Conservation (phyloP, 495 filamentous ascomycete genomes). For the Podospora tetraspora region DNA sequence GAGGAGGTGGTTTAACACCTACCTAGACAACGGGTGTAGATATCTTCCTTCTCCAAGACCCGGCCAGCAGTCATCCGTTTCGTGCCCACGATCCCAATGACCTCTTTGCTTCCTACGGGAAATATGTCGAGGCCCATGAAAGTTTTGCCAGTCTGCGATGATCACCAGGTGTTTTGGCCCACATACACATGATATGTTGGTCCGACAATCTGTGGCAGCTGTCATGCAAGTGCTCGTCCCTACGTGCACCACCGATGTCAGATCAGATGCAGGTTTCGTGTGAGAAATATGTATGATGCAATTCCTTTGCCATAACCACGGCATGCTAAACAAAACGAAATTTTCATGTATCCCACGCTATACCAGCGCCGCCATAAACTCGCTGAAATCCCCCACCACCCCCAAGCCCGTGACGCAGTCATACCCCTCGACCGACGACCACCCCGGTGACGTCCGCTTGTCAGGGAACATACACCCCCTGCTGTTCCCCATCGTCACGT, state of each 20-base stretch:
- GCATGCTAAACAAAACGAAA: not conserved
- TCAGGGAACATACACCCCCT: conserved; percentile 31
- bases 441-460: conserved; percentile 20
- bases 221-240: not conserved
- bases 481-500: conserved; percentile 33
- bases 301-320: not conserved
- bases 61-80: no score
- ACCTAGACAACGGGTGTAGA: no score
- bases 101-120: no score
- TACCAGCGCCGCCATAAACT: conserved; percentile 21
- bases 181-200: not conserved
- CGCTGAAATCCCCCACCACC: conserved; percentile 32
- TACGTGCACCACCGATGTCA: no score
- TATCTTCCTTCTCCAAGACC: no score
- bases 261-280: not conserved
- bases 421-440: conserved; percentile 33
- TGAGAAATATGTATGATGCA: not conserved
- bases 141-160: no score
- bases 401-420: conserved; percentile 40
- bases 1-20: no score
- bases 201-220: not conserved
- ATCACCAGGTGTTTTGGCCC: no score
- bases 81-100: no score
- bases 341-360: not conserved
- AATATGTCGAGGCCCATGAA: no score